Percentiles rank a stretch among this genome's conserved stretches.
Conservation (phyloP, 192 early-diverging fungal species). For the Thamnidium elegans region DNA sequence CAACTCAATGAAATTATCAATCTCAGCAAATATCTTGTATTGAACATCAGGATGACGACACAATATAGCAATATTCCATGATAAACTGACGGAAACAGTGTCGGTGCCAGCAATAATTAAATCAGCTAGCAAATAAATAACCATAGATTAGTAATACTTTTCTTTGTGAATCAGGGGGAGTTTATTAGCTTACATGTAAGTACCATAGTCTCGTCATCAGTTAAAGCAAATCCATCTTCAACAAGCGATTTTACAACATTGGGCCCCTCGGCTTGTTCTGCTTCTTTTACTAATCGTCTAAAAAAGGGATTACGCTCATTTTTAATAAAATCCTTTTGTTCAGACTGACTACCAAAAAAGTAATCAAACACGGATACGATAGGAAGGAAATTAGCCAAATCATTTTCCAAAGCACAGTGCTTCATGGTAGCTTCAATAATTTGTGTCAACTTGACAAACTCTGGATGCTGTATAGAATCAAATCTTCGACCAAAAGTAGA, state of each 20-base stretch:
- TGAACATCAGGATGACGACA: conserved; percentile 1
- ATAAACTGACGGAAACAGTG: background rate
- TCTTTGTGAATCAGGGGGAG: no score
- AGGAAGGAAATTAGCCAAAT: conserved; percentile 1
- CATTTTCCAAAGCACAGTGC: background rate
- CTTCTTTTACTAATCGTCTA: background rate
- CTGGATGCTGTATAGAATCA: background rate
- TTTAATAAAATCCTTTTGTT: background rate
- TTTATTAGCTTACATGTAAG: background rate
- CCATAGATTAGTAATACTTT: no score
- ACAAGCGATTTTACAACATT: background rate
- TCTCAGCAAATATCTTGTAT: background rate
- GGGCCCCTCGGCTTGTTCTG: background rate
- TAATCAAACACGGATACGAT: background rate
- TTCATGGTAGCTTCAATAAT: background rate
- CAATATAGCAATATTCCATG: background rate
- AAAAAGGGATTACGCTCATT: background rate
- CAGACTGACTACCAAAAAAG: background rate
- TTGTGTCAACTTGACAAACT: no score
- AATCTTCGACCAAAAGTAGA: background rate
- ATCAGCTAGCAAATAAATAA: background rate
- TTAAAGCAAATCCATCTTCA: background rate
- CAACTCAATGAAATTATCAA: background rate
- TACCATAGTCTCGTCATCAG: background rate
- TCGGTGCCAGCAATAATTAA: background rate